Percentiles rank a stretch among this genome's conserved stretches.
Conservation (phyloP, 2,329 filamentous ascomycete genomes). For the Elsinoe arachidis region DNA sequence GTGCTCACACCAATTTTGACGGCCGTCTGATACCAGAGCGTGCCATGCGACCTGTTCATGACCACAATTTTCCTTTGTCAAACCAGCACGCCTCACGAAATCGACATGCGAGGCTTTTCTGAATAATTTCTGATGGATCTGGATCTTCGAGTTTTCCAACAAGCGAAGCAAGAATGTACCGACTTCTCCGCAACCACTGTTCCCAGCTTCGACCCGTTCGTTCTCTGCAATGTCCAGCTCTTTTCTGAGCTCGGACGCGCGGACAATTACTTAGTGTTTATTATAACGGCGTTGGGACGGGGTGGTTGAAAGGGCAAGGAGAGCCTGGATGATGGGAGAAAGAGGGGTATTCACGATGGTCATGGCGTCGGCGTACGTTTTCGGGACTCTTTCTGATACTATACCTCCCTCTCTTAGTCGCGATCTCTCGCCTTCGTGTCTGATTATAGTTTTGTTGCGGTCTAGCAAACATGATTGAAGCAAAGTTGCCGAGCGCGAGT, state of each 20-base stretch:
- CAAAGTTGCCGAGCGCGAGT: neutral
- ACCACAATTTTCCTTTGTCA: conserved; percentile 7
- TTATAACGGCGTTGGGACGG: conserved; percentile 3
- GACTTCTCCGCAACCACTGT: neutral
- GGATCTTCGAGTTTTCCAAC: neutral
- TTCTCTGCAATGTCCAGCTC: neutral
- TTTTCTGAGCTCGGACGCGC: neutral
- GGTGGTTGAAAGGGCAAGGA: neutral
- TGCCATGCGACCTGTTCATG: conserved; percentile 1
- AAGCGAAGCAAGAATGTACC: neutral
- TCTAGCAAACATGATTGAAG: conserved; percentile 1
- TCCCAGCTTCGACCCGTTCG: neutral
- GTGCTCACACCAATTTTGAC: neutral
- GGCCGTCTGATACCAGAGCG: neutral
- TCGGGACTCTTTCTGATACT: neutral
- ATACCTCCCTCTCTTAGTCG: conserved; percentile 1
- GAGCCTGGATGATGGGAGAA: conserved; percentile 2
- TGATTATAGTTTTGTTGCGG: neutral
- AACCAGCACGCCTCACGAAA: neutral
- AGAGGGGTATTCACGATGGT: neutral
- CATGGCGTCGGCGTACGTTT: conserved; percentile 10
- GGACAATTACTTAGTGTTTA: conserved; percentile 4
- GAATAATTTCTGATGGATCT: conserved; percentile 10
- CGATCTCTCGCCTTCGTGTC: neutral
- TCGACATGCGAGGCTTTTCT: neutral